phyloP scores from a whole-genome alignment of 306 rosid genomes.

The Dalbergia oliveri region DNA sequence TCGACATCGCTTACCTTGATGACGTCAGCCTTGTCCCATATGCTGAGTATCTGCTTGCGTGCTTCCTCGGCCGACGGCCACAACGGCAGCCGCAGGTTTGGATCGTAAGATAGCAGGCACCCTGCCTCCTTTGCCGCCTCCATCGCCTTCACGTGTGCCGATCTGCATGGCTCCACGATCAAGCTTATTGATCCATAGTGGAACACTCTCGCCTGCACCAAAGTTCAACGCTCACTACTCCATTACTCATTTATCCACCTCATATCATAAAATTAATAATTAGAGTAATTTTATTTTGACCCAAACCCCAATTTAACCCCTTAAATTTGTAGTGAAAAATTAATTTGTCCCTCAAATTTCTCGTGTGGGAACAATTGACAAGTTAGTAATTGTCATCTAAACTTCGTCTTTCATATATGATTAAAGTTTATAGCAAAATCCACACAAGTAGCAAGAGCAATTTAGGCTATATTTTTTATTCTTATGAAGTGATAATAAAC shows the following conservation, averaged over 20 bases:
- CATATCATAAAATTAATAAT: no score
- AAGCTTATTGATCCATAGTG: constrained; percentile 95
- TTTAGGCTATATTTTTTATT: no score
- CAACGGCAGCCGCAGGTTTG: constrained; percentile 78
- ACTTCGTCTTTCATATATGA: no score
- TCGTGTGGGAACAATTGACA: no score
- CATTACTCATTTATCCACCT: no score
- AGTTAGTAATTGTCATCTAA: no score
- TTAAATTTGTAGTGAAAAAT: no score
- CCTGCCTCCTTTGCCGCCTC: constrained; percentile 91
- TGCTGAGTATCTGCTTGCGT: constrained; percentile 81
- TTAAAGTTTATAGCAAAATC: not conserved
- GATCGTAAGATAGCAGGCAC: constrained; percentile 85
- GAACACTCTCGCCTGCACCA: constrained; percentile 76
- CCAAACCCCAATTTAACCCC: no score
- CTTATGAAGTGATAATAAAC: no score
- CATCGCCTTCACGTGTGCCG: constrained; percentile 94
- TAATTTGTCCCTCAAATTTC: no score
- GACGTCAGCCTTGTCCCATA: constrained; percentile 90
- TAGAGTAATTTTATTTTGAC: no score
- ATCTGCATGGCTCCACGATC: constrained; percentile 98
- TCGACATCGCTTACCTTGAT: constrained; percentile 93
- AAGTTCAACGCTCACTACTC: not conserved
- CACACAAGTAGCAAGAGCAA: not conserved
- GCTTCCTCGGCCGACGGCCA: constrained; percentile 90